Percentiles rank a stretch among this genome's conserved stretches.
These are phyloP conservation scores for Saccharomyces paradoxus DNA, from an alignment of 805 yeast species.

Conservation along the genomic window DNA sequence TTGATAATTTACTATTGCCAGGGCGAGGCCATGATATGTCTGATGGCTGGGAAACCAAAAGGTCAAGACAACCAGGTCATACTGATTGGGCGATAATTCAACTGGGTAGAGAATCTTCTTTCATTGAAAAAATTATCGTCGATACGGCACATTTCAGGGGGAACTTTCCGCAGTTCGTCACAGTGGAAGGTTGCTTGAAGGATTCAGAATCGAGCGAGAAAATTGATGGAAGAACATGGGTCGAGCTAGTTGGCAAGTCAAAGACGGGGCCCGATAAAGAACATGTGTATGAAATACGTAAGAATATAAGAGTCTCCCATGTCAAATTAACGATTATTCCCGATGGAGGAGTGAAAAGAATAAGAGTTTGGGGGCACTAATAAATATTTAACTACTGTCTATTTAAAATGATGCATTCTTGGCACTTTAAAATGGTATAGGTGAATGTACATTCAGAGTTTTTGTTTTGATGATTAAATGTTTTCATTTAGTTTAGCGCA, in stretches of 20 bases:
- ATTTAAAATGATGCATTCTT: neutral
- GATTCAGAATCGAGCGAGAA: slow-evolving; percentile 31
- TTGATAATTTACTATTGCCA: slow-evolving; percentile 80
- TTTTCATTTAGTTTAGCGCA: neutral
- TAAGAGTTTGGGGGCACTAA: slow-evolving; percentile 63
- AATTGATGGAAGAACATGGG: slow-evolving; percentile 49
- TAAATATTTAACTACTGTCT: neutral
- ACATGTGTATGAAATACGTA: slow-evolving; percentile 43
- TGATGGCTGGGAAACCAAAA: slow-evolving; percentile 96
- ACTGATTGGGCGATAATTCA: slow-evolving; percentile 86
- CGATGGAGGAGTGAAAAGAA: slow-evolving; percentile 93
- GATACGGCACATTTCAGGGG: slow-evolving; percentile 95
- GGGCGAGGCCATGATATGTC: slow-evolving; percentile 96
- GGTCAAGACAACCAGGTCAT: slow-evolving; percentile 79
- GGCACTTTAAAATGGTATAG: neutral
- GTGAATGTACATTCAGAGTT: neutral
- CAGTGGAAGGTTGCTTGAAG: slow-evolving; percentile 48
- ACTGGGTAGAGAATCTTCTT: slow-evolving; percentile 56
- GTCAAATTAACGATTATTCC: slow-evolving; percentile 80
- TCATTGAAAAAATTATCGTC: slow-evolving; percentile 51
- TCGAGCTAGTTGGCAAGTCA: slow-evolving; percentile 50
- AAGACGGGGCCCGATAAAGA: slow-evolving; percentile 81
- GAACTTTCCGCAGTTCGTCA: slow-evolving; percentile 78
- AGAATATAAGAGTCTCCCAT: slow-evolving; percentile 46
- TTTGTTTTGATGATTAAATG: neutral